Evolutionary conservation across 805 yeast genomes (phyloP), one percentile per base, ranked within the genome.

Genomic region (Blastobotrys peoriensis): DNA sequence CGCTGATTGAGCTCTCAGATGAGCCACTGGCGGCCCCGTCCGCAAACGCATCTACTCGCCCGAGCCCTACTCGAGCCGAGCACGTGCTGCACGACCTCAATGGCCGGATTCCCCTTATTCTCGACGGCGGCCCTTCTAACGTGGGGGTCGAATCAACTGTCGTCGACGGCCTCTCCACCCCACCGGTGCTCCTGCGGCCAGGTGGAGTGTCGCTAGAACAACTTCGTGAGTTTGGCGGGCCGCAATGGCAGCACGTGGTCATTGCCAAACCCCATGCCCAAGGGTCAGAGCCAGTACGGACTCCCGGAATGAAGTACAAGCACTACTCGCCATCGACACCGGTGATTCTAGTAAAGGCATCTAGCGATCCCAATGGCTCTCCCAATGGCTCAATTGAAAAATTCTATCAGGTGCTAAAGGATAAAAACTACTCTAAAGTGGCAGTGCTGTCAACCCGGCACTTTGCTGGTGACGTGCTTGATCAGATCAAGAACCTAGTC

Each of bases 301-400:
- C 98, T 0, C 98, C 98, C 0, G 98, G 98, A 0, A 93, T 93
- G 98, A 93, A 93, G 60, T 93, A 93, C 61, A 80, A 85, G 54
- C 98, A 93, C 62, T 93, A 93, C 62, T 85, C 96, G 0, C 98
- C 98, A 3, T 74, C 74, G 1, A 96, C 97, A 0, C 78, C 75
- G 47, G 98, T 93, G 3, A 67, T 83, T 0, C 63, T 89, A 3
- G 78, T 87, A 50, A 63, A 69, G 19, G 70, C 68, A 0, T 69
- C 75, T 44, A n/a, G n/a, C n/a, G n/a, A n/a, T n/a, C n/a, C n/a
- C n/a, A n/a, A n/a, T n/a, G n/a, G n/a, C n/a, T n/a, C n/a, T n/a
- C n/a, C n/a, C n/a, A n/a, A n/a, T n/a, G 75, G 80, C 0, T 52
- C 45, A 41, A 15, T 9, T 27, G 16, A 9, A 52, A 20, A 25